Percentiles rank a stretch among this genome's conserved stretches.
Evolutionary conservation across 306 rosid genomes (phyloP).

Genomic region (Geum urbanum): DNA sequence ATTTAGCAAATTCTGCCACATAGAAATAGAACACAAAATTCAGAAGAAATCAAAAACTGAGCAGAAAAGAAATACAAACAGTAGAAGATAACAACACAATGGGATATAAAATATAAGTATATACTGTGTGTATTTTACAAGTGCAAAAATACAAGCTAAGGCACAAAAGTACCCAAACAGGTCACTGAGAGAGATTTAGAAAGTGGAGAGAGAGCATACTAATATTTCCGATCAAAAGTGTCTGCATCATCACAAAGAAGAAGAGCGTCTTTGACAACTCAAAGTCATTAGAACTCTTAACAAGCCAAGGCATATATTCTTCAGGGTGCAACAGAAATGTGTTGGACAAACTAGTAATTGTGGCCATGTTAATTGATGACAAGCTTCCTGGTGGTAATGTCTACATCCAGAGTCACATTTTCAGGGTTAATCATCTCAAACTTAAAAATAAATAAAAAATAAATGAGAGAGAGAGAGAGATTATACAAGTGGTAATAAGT

Average conservation of each 20-base stretch:
- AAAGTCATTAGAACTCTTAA: slow-evolving; percentile 42
- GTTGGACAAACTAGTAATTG: slow-evolving; percentile 55
- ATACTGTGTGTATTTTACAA: neutral
- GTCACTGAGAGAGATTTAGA: slow-evolving; percentile 1
- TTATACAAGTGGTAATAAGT: neutral
- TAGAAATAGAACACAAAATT: slow-evolving; percentile 9
- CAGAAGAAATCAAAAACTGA: slow-evolving; percentile 1
- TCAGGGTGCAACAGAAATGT: slow-evolving; percentile 47
- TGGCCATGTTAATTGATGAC: slow-evolving; percentile 57
- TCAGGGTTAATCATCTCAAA: neutral
- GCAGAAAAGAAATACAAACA: neutral
- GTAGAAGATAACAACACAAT: neutral
- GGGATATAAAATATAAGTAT: neutral
- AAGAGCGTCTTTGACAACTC: slow-evolving; percentile 62
- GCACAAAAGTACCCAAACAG: neutral
- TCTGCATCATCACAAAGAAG: slow-evolving; percentile 59
- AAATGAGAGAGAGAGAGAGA: neutral
- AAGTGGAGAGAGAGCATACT: slow-evolving; percentile 34
- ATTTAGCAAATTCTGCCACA: slow-evolving; percentile 36
- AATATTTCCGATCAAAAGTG: slow-evolving; percentile 35
- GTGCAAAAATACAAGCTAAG: neutral
- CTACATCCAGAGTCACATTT: slow-evolving; percentile 37
- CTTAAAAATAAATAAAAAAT: neutral
- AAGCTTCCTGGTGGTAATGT: slow-evolving; percentile 34
- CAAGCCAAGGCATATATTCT: slow-evolving; percentile 54